Conservation (phyloP, 495 filamentous ascomycete genomes). For the Aspergillus asperescens region DNA sequence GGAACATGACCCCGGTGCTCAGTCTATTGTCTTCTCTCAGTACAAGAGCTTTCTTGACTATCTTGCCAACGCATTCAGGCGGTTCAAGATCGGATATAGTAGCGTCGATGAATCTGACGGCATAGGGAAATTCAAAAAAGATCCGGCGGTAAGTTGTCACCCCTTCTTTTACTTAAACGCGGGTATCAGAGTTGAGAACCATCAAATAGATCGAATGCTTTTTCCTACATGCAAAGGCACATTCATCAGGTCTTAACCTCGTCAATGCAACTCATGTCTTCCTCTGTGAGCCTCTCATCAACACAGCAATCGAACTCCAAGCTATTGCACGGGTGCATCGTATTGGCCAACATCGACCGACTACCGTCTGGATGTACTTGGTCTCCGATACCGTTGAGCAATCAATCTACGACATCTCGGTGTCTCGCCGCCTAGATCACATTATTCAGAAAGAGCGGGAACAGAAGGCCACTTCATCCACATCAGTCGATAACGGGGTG, state of each 20-base stretch:
- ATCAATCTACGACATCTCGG: constrained; percentile 80
- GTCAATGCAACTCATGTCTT: constrained; percentile 93
- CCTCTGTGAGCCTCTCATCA: constrained; percentile 87
- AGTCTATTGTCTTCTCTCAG: constrained; percentile 89
- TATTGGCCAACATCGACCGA: constrained; percentile 82
- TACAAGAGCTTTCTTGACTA: constrained; percentile 75
- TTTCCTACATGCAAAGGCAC: constrained; percentile 78
- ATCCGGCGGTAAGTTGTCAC: constrained; percentile 50
- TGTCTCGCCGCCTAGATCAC: constrained; percentile 68
- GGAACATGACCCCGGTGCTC: constrained; percentile 76
- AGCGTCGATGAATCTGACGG: constrained; percentile 59
- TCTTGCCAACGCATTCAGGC: constrained; percentile 58
- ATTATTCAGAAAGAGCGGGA: constrained; percentile 49
- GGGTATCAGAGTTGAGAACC: background rate
- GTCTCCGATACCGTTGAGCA: constrained; percentile 84
- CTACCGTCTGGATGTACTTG: constrained; percentile 93
- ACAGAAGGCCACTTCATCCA: constrained; percentile 15
- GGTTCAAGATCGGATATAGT: constrained; percentile 65
- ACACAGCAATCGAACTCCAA: constrained; percentile 88
- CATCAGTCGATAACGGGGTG: constrained; percentile 19
- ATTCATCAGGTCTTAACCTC: constrained; percentile 82
- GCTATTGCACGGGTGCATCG: constrained; percentile 91
- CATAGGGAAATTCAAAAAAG: constrained; percentile 66
- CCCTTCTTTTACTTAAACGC: background rate
- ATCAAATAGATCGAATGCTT: constrained; percentile 63